Evolutionary conservation across 2,329 filamentous ascomycete genomes (phyloP).

Genomic region (Grosmannia huntii): DNA sequence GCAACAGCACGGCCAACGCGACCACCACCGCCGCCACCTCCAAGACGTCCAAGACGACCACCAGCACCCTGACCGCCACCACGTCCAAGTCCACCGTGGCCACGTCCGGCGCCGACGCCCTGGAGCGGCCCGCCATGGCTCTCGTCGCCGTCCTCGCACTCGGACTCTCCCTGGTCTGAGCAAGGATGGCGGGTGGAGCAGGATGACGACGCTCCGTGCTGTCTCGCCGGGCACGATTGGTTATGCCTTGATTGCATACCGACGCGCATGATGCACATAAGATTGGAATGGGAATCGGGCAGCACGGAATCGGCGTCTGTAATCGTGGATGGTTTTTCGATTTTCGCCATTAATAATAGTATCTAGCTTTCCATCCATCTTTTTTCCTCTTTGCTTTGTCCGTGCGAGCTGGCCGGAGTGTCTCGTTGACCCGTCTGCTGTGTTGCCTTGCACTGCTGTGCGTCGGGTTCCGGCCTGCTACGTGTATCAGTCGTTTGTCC

Average conservation of each 20-base stretch:
- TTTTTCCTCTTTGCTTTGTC: not conserved
- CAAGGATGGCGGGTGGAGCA: not conserved
- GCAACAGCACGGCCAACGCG: not conserved
- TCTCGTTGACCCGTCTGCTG: too few species aligned
- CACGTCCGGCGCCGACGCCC: constrained; percentile 10
- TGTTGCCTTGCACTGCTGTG: too few species aligned
- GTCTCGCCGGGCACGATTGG: not conserved
- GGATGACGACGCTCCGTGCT: not conserved
- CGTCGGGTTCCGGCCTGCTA: too few species aligned
- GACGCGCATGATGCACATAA: not conserved
- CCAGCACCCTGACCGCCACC: not conserved
- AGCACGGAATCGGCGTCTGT: not conserved
- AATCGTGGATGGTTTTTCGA: not conserved
- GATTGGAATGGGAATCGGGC: not conserved
- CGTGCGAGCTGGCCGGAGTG: not conserved
- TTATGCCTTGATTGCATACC: not conserved
- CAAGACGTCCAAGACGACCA: not conserved
- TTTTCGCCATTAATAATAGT: not conserved
- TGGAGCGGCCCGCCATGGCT: constrained; percentile 11
- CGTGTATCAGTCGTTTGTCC: too few species aligned
- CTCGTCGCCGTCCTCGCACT: constrained; percentile 10
- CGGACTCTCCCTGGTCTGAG: constrained; percentile 12
- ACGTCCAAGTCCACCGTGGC: constrained; percentile 9
- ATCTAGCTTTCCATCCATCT: not conserved
- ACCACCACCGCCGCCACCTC: not conserved